phyloP scores from a whole-genome alignment of 1,284 basidiomycete species.

The Melampsora americana region DNA sequence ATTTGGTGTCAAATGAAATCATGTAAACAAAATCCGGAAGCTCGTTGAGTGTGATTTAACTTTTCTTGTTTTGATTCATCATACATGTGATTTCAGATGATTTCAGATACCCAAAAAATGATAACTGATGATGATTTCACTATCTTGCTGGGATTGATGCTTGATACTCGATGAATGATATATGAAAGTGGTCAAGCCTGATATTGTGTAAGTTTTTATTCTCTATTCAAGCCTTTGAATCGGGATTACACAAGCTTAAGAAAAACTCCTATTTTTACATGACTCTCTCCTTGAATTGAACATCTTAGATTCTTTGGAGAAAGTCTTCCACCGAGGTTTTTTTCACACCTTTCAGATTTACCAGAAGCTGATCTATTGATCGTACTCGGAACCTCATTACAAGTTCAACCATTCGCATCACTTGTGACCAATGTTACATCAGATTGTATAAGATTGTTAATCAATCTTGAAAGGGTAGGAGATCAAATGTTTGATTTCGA shows the following conservation, averaged over 20 bases:
- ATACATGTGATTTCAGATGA: too few relatives aligned
- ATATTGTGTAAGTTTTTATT: conserved; percentile 49
- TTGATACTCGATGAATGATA: too few relatives aligned
- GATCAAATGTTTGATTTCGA: conserved; percentile 49
- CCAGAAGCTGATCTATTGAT: conserved; percentile 74
- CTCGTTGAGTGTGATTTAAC: conserved; percentile 11
- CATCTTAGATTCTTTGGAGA: conserved; percentile 48
- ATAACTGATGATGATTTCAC: too few relatives aligned
- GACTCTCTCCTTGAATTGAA: too few relatives aligned
- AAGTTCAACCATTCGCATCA: conserved; percentile 61
- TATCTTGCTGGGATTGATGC: too few relatives aligned
- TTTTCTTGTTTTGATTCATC: too few relatives aligned
- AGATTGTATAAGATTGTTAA: conserved; percentile 57
- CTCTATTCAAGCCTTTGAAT: neutral
- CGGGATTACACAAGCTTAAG: too few relatives aligned
- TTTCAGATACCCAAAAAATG: neutral
- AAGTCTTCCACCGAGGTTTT: conserved; percentile 51
- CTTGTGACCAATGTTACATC: conserved; percentile 57
- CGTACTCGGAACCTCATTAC: conserved; percentile 85
- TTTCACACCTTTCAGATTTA: conserved; percentile 54
- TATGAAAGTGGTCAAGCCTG: conserved; percentile 51
- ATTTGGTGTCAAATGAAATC: conserved; percentile 46
- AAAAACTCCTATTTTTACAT: too few relatives aligned
- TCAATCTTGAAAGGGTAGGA: conserved; percentile 61
- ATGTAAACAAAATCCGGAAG: conserved; percentile 45